These are phyloP conservation scores for Kwoniella sp. DNA, from an alignment of 768 basidiomycete species.

Conservation along the genomic window DNA sequence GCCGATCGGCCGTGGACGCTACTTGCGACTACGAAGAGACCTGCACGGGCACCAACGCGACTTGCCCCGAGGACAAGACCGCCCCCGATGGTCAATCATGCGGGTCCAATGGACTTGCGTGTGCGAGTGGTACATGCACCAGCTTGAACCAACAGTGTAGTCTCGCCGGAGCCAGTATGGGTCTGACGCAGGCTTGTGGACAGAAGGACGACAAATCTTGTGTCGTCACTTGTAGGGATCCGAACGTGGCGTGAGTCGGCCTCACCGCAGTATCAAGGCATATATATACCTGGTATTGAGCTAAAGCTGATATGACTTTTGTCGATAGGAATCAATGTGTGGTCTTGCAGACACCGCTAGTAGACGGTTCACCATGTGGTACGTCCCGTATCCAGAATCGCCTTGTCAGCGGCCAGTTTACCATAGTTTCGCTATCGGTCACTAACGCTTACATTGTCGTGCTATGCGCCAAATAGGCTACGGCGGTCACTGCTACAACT, in stretches of 20 bases:
- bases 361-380: conserved; percentile 86
- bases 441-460: too few relatives aligned
- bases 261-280: too few relatives aligned
- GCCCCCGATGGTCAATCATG: conserved; percentile 63
- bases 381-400: not conserved
- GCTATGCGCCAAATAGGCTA: too few relatives aligned
- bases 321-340: conserved; percentile 65
- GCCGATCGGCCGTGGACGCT: conserved; percentile 68
- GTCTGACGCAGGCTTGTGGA: conserved; percentile 69
- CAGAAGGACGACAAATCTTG: conserved; percentile 68
- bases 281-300: too few relatives aligned
- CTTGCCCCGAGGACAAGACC: conserved; percentile 70
- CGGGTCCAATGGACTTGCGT: conserved; percentile 65
- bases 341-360: conserved; percentile 68
- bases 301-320: too few relatives aligned
- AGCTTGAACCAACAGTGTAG: conserved; percentile 74
- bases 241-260: conserved; percentile 59
- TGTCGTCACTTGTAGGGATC: conserved; percentile 79
- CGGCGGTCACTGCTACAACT: conserved; percentile 69
- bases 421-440: conserved; percentile 10
- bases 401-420: not conserved
- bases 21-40: conserved; percentile 72
- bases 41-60: conserved; percentile 73
- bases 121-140: conserved; percentile 79
- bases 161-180: conserved; percentile 71